Conservation (phyloP, 441 rosid genomes). For the Adansonia madagascariensis region DNA sequence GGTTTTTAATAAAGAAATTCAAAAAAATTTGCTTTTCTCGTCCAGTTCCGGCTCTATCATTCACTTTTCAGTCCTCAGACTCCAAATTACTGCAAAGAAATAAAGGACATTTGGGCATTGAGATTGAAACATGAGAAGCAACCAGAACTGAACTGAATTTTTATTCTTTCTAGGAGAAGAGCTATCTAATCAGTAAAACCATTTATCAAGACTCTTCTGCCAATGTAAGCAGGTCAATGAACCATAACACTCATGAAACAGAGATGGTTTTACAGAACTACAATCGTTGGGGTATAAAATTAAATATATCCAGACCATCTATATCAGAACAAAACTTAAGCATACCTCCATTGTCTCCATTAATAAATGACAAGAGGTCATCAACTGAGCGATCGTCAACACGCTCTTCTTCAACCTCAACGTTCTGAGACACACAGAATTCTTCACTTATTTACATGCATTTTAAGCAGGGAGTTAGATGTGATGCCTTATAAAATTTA, state of each 20-base stretch:
- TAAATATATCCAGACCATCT: background rate
- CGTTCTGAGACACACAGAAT: constrained; percentile 48
- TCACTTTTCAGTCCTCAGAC: constrained; percentile 13
- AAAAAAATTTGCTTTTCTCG: background rate
- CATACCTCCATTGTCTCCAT: constrained; percentile 70
- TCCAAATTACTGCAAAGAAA: constrained; percentile 4
- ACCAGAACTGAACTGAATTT: constrained; percentile 6
- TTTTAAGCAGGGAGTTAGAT: constrained; percentile 8
- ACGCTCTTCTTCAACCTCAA: constrained; percentile 69
- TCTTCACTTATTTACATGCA: constrained; percentile 14
- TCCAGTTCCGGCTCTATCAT: background rate
- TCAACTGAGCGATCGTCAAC: constrained; percentile 92
- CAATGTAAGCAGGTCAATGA: background rate
- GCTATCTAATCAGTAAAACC: constrained; percentile 3
- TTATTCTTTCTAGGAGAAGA: constrained; percentile 13
- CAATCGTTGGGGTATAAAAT: background rate
- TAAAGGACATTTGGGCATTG: constrained; percentile 14
- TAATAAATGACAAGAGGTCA: constrained; percentile 83
- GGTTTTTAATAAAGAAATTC: constrained; percentile 4
- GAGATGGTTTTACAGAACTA: constrained; percentile 15
- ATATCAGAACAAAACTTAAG: constrained; percentile 15
- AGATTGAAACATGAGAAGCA: constrained; percentile 6
- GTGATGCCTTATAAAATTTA: background rate
- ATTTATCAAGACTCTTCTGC: constrained; percentile 6
- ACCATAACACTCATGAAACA: background rate